A percentile compares a stretch with the other conserved stretches of the same genome.
Evolutionary conservation across 129 eudicot genomes (phyloP).

Genomic region (Flaveria sonorensis): DNA sequence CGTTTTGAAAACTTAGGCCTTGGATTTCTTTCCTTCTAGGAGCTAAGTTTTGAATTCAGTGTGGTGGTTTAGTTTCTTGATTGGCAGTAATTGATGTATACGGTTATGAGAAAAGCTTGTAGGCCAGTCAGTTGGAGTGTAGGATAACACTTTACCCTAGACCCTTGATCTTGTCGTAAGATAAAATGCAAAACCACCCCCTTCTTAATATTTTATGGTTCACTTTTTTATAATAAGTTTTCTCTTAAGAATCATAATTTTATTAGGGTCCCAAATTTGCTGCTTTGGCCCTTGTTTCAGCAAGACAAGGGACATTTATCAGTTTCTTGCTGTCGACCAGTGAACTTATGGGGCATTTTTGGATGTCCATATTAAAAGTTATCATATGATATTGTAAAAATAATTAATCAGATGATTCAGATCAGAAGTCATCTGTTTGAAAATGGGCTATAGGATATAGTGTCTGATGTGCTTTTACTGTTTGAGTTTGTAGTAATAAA

Average conservation of each 20-base stretch:
- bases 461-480: not conserved
- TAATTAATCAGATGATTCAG: no score
- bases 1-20: conserved; percentile 6
- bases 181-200: conserved; percentile 15
- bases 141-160: not conserved
- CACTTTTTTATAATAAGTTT: not conserved
- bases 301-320: not conserved
- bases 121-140: conserved; percentile 14
- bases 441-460: not conserved
- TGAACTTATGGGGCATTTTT: conserved; percentile 8
- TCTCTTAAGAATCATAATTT: not conserved
- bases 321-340: conserved; percentile 1
- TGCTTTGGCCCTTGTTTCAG: conserved; percentile 1
- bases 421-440: not conserved
- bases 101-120: conserved; percentile 11
- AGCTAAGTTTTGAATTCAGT: not conserved
- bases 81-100: conserved; percentile 13
- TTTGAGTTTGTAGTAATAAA: not conserved
- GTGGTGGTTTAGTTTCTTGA: no score
- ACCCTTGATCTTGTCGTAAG: conserved; percentile 16
- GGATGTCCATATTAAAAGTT: not conserved
- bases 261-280: not conserved
- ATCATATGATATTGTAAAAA: not conserved
- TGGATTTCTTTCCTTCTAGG: not conserved
- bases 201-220: not conserved